Percentiles rank a stretch among this genome's conserved stretches.
These are phyloP conservation scores for Boletellus ananas DNA, from an alignment of 768 basidiomycete genomes.

Conservation along the genomic window DNA sequence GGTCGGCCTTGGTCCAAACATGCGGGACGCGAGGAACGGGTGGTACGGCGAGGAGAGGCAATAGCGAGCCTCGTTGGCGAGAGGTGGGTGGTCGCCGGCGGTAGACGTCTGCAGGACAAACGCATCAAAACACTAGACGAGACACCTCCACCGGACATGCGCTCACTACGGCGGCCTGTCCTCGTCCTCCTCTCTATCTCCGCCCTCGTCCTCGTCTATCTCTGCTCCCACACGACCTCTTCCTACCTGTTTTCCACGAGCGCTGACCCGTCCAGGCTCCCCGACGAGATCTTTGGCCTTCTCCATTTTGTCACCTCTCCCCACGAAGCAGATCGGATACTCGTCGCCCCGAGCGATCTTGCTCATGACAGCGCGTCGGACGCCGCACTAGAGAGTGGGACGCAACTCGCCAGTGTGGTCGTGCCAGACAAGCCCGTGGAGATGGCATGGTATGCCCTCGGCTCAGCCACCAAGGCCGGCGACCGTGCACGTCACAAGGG, in stretches of 20 bases:
- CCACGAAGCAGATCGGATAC: constrained; percentile 17
- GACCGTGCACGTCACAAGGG: constrained; percentile 4
- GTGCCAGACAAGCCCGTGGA: constrained; percentile 48
- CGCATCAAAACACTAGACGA: too few relatives aligned
- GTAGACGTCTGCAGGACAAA: too few relatives aligned
- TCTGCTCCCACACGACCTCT: constrained; percentile 34
- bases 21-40: too few relatives aligned
- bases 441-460: constrained; percentile 53
- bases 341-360: constrained; percentile 25
- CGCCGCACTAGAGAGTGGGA: background rate
- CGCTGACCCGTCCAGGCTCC: constrained; percentile 37
- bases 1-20: too few relatives aligned
- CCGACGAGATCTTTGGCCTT: constrained; percentile 67
- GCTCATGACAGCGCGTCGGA: constrained; percentile 27
- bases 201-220: constrained; percentile 36
- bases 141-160: background rate
- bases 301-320: constrained; percentile 57
- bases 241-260: constrained; percentile 35
- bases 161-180: constrained; percentile 38
- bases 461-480: constrained; percentile 17
- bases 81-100: too few relatives aligned
- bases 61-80: too few relatives aligned
- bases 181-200: constrained; percentile 39
- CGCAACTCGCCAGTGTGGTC: constrained; percentile 31
- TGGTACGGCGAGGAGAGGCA: too few relatives aligned